Percentiles rank a stretch among this genome's conserved stretches.
These are phyloP conservation scores for Logfia minima DNA, from an alignment of 129 eudicot species.

Conservation along the genomic window DNA sequence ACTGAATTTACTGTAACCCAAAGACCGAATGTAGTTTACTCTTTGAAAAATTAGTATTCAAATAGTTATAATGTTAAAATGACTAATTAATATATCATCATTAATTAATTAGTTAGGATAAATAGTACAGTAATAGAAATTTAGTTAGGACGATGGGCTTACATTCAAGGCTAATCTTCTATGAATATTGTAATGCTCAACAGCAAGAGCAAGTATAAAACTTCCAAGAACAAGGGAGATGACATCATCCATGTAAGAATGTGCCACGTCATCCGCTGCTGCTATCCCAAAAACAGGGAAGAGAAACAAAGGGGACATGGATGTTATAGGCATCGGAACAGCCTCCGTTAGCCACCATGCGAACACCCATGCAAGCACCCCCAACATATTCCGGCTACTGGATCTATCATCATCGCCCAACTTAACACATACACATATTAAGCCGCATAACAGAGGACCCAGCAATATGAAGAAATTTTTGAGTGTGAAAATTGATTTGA, in stretches of 20 bases:
- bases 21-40: no score
- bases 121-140: no score
- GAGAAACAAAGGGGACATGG: constrained; percentile 88
- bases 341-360: constrained; percentile 97
- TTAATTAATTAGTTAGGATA: no score
- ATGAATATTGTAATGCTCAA: constrained; percentile 89
- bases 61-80: no score
- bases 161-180: constrained; percentile 81
- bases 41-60: no score
- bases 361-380: constrained; percentile 73
- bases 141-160: constrained; percentile 13
- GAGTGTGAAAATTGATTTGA: constrained; percentile 42
- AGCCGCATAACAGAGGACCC: constrained; percentile 66
- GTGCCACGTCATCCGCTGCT: constrained; percentile 74
- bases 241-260: constrained; percentile 83
- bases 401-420: constrained; percentile 32
- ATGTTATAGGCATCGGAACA: constrained; percentile 92
- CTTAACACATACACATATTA: constrained; percentile 47
- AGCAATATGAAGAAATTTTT: constrained; percentile 49
- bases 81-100: no score
- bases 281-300: constrained; percentile 82
- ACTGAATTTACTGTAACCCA: no score
- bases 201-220: constrained; percentile 90
- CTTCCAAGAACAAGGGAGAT: constrained; percentile 86
- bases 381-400: constrained; percentile 62